Base-by-base conservation (phyloP, 257 asterid species). In the Galeopsis tetrahit region DNA sequence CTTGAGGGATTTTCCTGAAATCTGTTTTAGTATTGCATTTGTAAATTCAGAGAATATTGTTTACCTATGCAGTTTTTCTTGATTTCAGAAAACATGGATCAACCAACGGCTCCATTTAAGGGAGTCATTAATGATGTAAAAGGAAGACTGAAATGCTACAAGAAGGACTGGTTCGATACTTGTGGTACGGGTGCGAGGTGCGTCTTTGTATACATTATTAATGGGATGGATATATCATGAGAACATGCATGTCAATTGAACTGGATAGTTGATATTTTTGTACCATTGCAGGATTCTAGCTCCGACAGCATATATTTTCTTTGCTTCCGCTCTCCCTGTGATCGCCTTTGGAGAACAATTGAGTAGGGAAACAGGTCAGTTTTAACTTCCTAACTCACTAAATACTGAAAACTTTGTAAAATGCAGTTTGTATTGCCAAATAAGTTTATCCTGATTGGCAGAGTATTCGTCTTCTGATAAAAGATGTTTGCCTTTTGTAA, bases 251-350 rank as follows among this genome's bases (percentile, higher is more conserved):
- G 70, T 65, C 57, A 35, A 42, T 67, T 7, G 17, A 7, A 17
- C 34, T 34, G 31, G 32, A 7, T 48, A 55, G 52, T 60, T 77
- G 44, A 67, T 75, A 14, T 38, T 65, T 72, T 2, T 5, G 3
- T 52, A 38, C 74, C 40, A 28, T 71, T 78, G 76, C 82, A 93
- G 98, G 88, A 90, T 93, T 82, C 70, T 93, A 52, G 98, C 98
- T 77, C 98, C 97, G 60, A 85, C 97, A 2, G 85, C 96, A 4
- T 92, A 90, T 68, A 85, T 92, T 42, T 92, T 92, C 95, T 90
- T 92, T 66, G 98, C 98, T 62, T 92, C 98, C 62, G 96, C 97
- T 56, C 89, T 92, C 67, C 98, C 98, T 40, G 98, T 92, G 17
- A 88, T 92, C 74, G 97, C 97, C 63, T 92, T 92, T 32, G 97